Conservation (phyloP, 2,329 filamentous ascomycete genomes). For the Ceratocystis cacaofunesta region DNA sequence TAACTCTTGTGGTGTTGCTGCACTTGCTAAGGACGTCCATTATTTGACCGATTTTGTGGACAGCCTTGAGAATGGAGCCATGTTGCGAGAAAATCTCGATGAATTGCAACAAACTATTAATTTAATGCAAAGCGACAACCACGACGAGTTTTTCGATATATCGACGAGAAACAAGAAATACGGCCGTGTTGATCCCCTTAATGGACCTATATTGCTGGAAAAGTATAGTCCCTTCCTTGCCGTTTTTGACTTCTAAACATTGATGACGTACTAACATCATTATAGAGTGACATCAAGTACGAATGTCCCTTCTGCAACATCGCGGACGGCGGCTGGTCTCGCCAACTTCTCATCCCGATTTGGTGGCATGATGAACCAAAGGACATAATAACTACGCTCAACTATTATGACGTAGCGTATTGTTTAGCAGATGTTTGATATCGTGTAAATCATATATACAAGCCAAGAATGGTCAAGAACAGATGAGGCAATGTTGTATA, state of each 20-base stretch:
- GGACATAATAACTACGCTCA: constrained; percentile 1
- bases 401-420: neutral
- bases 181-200: constrained; percentile 77
- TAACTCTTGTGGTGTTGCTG: constrained; percentile 69
- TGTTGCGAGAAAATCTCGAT: constrained; percentile 76
- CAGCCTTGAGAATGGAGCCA: constrained; percentile 67
- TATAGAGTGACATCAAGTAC: constrained; percentile 45
- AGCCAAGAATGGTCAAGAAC: neutral
- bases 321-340: constrained; percentile 48
- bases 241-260: neutral
- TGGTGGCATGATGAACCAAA: constrained; percentile 29
- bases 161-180: constrained; percentile 85
- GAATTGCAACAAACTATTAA: constrained; percentile 87
- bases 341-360: constrained; percentile 62
- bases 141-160: constrained; percentile 95
- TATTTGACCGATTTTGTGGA: constrained; percentile 80
- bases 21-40: constrained; percentile 67
- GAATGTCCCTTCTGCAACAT: constrained; percentile 37
- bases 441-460: neutral
- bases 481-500: neutral
- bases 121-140: constrained; percentile 72
- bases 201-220: constrained; percentile 77
- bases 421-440: neutral
- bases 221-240: constrained; percentile 46
- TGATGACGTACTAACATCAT: constrained; percentile 19